Conservation (phyloP, 192 early-diverging fungal species). For the Coemansia sp. region DNA sequence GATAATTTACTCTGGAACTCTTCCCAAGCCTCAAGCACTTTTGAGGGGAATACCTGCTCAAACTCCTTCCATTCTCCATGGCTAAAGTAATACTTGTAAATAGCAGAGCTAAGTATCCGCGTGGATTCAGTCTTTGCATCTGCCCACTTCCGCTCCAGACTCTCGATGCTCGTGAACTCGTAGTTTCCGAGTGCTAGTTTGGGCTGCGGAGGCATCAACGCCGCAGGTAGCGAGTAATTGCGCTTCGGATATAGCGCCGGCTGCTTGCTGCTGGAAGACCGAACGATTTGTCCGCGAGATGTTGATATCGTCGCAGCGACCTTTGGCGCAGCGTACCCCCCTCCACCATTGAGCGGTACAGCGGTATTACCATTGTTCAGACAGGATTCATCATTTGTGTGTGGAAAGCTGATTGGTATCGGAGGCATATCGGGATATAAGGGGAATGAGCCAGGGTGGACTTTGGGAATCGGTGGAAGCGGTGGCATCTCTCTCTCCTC, state of each 20-base stretch:
- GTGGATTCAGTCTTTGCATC: conserved; percentile 48
- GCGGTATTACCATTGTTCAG: neutral
- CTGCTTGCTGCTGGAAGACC: conserved; percentile 1
- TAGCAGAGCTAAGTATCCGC: conserved; percentile 50
- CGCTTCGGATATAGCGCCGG: conserved; percentile 22
- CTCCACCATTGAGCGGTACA: neutral
- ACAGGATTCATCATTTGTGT: conserved; percentile 15
- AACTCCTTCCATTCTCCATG: conserved; percentile 52
- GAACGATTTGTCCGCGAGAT: neutral
- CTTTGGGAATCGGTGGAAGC: conserved; percentile 30
- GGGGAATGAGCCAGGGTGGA: conserved; percentile 15
- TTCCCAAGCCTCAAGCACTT: conserved; percentile 42
- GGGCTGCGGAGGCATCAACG: conserved; percentile 19
- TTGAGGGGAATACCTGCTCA: conserved; percentile 47
- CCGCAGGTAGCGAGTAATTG: conserved; percentile 48
- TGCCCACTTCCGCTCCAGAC: conserved; percentile 49
- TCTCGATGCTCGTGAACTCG: conserved; percentile 51
- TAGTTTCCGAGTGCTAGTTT: conserved; percentile 38
- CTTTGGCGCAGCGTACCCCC: neutral
- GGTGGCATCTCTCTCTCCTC: conserved; percentile 29
- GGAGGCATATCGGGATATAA: conserved; percentile 6
- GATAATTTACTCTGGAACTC: conserved; percentile 43
- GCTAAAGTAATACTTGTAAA: conserved; percentile 56
- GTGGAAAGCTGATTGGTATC: conserved; percentile 33
- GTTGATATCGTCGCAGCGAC: neutral